phyloP scores from a whole-genome alignment of 2,329 filamentous ascomycete species.

The Lasiodiplodia gonubiensis region DNA sequence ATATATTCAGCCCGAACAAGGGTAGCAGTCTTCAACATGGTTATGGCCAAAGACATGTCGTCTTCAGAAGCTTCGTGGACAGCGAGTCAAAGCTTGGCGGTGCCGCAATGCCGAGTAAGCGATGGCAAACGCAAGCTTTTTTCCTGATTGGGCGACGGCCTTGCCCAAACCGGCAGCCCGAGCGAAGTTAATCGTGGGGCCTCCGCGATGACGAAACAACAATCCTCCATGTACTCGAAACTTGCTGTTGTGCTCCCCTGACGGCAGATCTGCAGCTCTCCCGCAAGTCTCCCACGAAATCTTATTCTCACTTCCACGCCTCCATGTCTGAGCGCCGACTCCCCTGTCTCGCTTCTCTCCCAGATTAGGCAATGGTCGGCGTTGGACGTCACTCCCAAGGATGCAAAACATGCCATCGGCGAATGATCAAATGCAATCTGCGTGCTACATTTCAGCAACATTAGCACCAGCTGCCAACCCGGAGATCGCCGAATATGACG shows the following conservation, averaged over 20 bases:
- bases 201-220: background rate
- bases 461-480: too few species aligned
- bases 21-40: background rate
- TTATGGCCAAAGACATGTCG: background rate
- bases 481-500: too few species aligned
- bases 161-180: background rate
- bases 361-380: background rate
- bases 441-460: too few species aligned
- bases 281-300: background rate
- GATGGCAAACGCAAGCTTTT: constrained; percentile 5
- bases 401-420: background rate
- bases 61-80: constrained; percentile 8
- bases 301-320: background rate
- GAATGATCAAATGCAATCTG: background rate
- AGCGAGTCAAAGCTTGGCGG: constrained; percentile 19
- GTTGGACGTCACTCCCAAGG: background rate
- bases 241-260: background rate
- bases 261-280: constrained; percentile 5
- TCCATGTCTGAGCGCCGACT: background rate
- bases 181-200: constrained; percentile 6
- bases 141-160: constrained; percentile 2
- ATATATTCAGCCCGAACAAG: background rate
- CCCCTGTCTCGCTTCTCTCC: background rate
- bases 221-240: background rate
- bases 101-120: constrained; percentile 5